Base-by-base conservation (phyloP, 805 yeast genomes). In the Ogataea kodamae region DNA sequence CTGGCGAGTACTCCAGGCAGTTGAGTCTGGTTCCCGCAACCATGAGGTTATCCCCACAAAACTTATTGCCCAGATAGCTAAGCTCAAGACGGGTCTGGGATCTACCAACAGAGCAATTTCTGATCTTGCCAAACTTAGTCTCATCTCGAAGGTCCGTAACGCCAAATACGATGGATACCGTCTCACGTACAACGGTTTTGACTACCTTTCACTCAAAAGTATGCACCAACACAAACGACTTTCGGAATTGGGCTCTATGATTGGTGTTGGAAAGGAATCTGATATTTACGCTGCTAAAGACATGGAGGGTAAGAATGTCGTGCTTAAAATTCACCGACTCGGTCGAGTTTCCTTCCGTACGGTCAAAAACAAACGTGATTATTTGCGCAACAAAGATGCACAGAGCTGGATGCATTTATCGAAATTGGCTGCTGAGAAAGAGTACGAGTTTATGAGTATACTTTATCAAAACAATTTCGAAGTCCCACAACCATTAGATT, bases 251-350 rank as follows among this genome's bases (percentile, higher is more conserved):
- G 97, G 96, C 11, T 70, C 80, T 28, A 84, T 82, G 7, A 88
- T 90, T 48, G 98, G 97, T 40, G 96, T 92, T 32, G 98, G 98
- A 50, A 92, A 92, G 55, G 98, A 92, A 61, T 88, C 97, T 3
- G 98, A 92, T 64, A 89, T 92, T 51, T 87, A 82, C 58, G 72
- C 89, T 9, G 89, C 84, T 1, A 78, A 81, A 37, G 89, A 82
- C 50, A 64, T 70, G 9, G 54, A 71, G 13, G 92, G 90, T 1
- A 44, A 42, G 12, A 73, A 76, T 33, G 73, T 75, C 49, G 96
- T 89, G 11, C 62, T 92, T 54, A 92, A 92, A 59, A 81, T 92
- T 22, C 97, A 89, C 61, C 73, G 98, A 46, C 68, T 92, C 39
- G 99, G 99, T 20, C 76, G 98, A 55, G 84, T 90, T 1, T 88